Evolutionary conservation across 140 eudicot species (phyloP).

Genomic region (Anethum foeniculum): DNA sequence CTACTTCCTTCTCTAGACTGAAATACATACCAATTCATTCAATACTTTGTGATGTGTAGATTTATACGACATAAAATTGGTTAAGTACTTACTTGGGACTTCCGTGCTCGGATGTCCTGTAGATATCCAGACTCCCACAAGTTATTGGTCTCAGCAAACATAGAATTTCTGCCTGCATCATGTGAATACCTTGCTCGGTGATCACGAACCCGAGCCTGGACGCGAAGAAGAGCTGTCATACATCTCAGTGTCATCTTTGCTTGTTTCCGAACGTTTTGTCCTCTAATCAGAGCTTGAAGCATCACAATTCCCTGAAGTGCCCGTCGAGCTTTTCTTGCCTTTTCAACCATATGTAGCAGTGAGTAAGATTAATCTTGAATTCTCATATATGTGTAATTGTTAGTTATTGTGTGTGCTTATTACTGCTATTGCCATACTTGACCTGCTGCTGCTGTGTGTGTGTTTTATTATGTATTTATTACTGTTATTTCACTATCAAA

Average conservation of each 20-base stretch:
- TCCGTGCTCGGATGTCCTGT: constrained; percentile 51
- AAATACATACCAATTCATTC: background rate
- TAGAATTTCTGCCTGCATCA: constrained; percentile 54
- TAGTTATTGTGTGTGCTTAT: background rate
- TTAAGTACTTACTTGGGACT: constrained; percentile 38
- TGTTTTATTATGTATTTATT: no score
- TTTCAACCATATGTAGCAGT: background rate
- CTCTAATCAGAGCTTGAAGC: constrained; percentile 94
- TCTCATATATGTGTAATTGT: background rate
- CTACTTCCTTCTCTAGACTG: constrained; percentile 65
- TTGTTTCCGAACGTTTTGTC: constrained; percentile 76
- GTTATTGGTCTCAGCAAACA: constrained; percentile 50
- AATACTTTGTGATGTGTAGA: background rate
- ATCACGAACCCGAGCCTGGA: constrained; percentile 72
- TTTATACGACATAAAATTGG: background rate
- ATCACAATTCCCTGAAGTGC: constrained; percentile 86
- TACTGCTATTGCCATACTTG: background rate
- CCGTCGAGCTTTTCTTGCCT: constrained; percentile 81
- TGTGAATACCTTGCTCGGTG: constrained; percentile 66
- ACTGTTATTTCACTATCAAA: no score
- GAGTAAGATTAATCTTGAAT: background rate
- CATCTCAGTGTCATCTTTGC: constrained; percentile 68
- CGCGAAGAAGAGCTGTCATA: constrained; percentile 78
- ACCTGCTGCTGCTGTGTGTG: background rate
- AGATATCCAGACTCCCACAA: constrained; percentile 60